These are phyloP conservation scores for Echium plantagineum DNA, from an alignment of 257 asterid genomes.

Conservation along the genomic window DNA sequence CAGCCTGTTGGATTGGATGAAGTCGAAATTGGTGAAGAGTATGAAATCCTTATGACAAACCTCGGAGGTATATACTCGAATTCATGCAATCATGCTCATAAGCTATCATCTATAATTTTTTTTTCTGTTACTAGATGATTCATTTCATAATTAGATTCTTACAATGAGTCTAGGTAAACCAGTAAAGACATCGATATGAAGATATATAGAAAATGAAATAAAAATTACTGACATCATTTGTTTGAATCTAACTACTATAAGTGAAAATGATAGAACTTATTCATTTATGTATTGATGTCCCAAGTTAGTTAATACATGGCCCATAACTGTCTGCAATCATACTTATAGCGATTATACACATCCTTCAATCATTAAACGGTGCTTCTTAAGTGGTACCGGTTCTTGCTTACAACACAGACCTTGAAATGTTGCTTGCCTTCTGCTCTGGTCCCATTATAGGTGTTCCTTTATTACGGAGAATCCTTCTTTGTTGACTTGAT, in stretches of 20 bases:
- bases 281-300: background rate
- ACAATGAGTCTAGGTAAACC: background rate
- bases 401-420: background rate
- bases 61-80: conserved; percentile 45
- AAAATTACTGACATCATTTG: background rate
- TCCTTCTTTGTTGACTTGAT: background rate
- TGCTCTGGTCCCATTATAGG: too few species aligned
- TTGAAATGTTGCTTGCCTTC: background rate
- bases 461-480: background rate
- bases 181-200: too few species aligned
- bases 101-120: background rate
- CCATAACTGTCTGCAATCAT: background rate
- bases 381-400: background rate
- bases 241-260: too few species aligned
- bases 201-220: too few species aligned
- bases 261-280: too few species aligned
- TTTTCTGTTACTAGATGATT: background rate
- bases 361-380: background rate
- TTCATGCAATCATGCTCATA: background rate
- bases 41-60: conserved; percentile 68
- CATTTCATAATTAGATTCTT: background rate
- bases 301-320: background rate
- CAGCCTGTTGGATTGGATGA: conserved; percentile 58
- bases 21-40: conserved; percentile 63
- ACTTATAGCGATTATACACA: background rate